These are phyloP conservation scores for Penicillium pancosmium DNA, from an alignment of 495 filamentous ascomycete genomes.

Conservation along the genomic window DNA sequence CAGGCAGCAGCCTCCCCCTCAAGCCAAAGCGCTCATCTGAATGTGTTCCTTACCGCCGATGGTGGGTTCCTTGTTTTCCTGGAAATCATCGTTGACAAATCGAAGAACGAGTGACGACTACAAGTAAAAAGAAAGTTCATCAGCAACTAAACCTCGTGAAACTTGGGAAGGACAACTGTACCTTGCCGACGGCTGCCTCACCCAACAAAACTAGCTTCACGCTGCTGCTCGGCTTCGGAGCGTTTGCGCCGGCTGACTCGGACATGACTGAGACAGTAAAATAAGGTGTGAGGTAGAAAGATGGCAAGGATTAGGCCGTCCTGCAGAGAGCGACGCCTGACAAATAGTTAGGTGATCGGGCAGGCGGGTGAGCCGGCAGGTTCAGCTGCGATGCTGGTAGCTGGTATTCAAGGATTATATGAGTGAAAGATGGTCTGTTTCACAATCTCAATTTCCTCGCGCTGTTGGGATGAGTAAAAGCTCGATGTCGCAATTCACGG, in stretches of 20 bases:
- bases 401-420: conserved; percentile 8
- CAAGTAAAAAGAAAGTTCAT: conserved; percentile 16
- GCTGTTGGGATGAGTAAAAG: conserved; percentile 17
- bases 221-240: conserved; percentile 95
- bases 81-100: conserved; percentile 99
- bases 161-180: conserved; percentile 41
- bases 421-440: conserved; percentile 9
- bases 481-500: conserved; percentile 21
- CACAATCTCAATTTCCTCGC: conserved; percentile 9
- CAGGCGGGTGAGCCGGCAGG: conserved; percentile 29
- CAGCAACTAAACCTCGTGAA: conserved; percentile 21
- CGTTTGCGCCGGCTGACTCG: conserved; percentile 53
- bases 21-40: conserved; percentile 3
- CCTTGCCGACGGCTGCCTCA: conserved; percentile 98
- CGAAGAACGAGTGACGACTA: conserved; percentile 97
- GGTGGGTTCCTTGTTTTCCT: conserved; percentile 99
- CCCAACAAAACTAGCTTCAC: conserved; percentile 98
- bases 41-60: conserved; percentile 78
- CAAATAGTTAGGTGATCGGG: conserved; percentile 30
- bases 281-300: neutral
- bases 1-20: conserved; percentile 10
- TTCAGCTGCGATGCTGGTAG: conserved; percentile 24
- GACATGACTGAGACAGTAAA: conserved; percentile 39
- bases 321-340: conserved; percentile 30
- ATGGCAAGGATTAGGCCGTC: conserved; percentile 36